Evolutionary conservation across 768 basidiomycete genomes (phyloP).

Genomic region (Clitopilus hobsonii): DNA sequence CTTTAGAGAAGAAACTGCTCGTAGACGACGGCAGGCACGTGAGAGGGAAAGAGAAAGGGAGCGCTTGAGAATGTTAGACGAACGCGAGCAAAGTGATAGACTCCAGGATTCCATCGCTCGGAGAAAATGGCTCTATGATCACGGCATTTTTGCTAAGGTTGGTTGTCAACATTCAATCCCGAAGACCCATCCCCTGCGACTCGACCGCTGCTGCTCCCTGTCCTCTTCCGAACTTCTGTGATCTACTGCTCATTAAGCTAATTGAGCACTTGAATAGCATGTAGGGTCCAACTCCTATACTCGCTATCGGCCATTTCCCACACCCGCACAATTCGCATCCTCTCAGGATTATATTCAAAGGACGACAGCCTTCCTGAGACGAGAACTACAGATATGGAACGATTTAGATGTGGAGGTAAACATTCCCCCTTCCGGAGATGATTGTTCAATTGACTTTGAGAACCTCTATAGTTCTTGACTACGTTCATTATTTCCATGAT

Average conservation of each 20-base stretch:
- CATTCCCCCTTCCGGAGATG: slow-evolving; percentile 5
- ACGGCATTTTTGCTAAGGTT: slow-evolving; percentile 83
- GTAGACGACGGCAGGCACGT: slow-evolving; percentile 28
- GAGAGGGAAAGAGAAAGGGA: slow-evolving; percentile 63
- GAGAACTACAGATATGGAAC: slow-evolving; percentile 86
- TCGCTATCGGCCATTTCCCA: slow-evolving; percentile 87
- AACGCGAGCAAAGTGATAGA: slow-evolving; percentile 58
- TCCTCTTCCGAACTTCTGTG: not conserved
- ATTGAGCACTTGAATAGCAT: slow-evolving; percentile 47
- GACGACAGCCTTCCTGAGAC: slow-evolving; percentile 74
- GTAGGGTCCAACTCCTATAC: slow-evolving; percentile 86
- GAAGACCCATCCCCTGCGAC: no score
- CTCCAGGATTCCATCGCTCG: slow-evolving; percentile 71
- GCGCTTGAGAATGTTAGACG: slow-evolving; percentile 40
- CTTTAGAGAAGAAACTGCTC: slow-evolving; percentile 22
- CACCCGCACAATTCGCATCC: slow-evolving; percentile 75
- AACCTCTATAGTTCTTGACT: slow-evolving; percentile 68
- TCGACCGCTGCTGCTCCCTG: no score
- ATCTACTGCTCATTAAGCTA: not conserved
- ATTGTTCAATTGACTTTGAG: slow-evolving; percentile 8
- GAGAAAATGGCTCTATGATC: slow-evolving; percentile 76
- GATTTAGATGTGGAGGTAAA: slow-evolving; percentile 85
- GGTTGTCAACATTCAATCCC: slow-evolving; percentile 13
- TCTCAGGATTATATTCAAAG: slow-evolving; percentile 72
- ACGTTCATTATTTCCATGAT: slow-evolving; percentile 86